A percentile compares a stretch with the other conserved stretches of the same genome.
phyloP scores from a whole-genome alignment of 73 alveolate genomes.

The Strombidium stylifer region DNA sequence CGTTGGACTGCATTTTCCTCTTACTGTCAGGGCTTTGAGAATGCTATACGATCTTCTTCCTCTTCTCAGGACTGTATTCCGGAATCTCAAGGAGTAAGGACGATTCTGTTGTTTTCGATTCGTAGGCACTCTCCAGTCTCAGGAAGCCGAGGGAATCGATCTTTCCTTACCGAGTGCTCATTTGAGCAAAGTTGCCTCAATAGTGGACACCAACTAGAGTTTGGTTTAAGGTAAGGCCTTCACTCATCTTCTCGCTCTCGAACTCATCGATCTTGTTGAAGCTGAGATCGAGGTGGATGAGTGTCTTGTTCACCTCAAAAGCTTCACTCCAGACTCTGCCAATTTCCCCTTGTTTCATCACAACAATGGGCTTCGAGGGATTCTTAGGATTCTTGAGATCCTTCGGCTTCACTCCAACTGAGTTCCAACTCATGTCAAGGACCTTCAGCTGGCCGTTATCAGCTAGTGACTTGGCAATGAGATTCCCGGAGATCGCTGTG shows the following conservation, averaged over 20 bases:
- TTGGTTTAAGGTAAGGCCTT: conserved; percentile 44
- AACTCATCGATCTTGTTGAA: conserved; percentile 23
- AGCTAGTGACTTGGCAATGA: conserved; percentile 25
- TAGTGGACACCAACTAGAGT: conserved; percentile 70
- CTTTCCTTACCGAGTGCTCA: conserved; percentile 60
- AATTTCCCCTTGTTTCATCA: not conserved
- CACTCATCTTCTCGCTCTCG: conserved; percentile 46
- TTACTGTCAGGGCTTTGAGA: not conserved
- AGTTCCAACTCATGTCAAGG: conserved; percentile 38
- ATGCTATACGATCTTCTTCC: not conserved
- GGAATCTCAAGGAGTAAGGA: not conserved
- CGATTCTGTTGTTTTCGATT: conserved; percentile 13
- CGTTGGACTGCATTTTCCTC: not conserved
- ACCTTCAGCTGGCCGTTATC: conserved; percentile 8
- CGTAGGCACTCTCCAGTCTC: conserved; percentile 28
- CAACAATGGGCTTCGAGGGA: too few relatives aligned
- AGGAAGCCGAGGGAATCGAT: conserved; percentile 69
- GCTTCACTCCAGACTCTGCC: conserved; percentile 28
- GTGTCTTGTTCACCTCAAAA: conserved; percentile 5
- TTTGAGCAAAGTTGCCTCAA: too few relatives aligned
- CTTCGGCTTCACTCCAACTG: conserved; percentile 28
- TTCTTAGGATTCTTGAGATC: too few relatives aligned
- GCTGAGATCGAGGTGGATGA: conserved; percentile 41
- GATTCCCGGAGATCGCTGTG: conserved; percentile 33
- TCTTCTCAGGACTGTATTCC: too few relatives aligned